Percentiles rank a stretch among this genome's conserved stretches.
Conservation (phyloP, 2,329 filamentous ascomycete genomes). For the Thielaviopsis euricoi region DNA sequence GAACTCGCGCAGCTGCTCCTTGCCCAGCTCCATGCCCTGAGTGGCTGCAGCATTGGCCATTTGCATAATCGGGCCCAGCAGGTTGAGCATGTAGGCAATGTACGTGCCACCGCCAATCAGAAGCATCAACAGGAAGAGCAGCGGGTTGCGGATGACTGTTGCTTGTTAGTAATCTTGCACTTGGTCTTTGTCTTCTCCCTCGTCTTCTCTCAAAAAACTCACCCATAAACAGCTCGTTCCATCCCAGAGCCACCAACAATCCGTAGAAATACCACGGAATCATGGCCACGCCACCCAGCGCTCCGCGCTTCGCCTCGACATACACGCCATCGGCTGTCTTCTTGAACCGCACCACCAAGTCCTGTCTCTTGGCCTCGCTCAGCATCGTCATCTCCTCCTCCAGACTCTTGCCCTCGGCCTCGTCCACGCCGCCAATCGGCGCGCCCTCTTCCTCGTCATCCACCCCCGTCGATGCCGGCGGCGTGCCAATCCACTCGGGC, state of each 20-base stretch:
- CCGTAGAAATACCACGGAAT: constrained; percentile 92
- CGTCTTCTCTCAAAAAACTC: no score
- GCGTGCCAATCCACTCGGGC: constrained; percentile 63
- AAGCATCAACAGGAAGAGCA: constrained; percentile 81
- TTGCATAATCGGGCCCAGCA: constrained; percentile 89
- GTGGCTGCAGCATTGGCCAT: constrained; percentile 80
- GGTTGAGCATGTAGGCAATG: constrained; percentile 80
- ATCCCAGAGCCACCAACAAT: constrained; percentile 76
- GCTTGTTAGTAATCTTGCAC: constrained; percentile 7
- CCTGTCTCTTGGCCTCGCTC: constrained; percentile 74
- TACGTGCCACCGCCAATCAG: constrained; percentile 63
- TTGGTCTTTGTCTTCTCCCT: no score
- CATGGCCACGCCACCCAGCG: constrained; percentile 87
- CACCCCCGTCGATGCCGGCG: constrained; percentile 55
- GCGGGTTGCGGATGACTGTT: constrained; percentile 76
- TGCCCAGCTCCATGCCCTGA: constrained; percentile 81
- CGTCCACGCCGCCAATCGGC: constrained; percentile 85
- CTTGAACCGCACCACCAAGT: constrained; percentile 89
- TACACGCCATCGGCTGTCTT: constrained; percentile 97
- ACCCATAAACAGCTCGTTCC: constrained; percentile 96
- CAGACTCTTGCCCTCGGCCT: constrained; percentile 83
- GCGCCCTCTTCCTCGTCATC: constrained; percentile 85
- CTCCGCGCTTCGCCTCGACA: constrained; percentile 91
- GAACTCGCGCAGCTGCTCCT: constrained; percentile 80
- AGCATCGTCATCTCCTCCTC: constrained; percentile 97